Evolutionary conservation across 129 eudicot genomes (phyloP), one percentile per base, ranked within the genome.

Genomic region (Arctium minus): DNA sequence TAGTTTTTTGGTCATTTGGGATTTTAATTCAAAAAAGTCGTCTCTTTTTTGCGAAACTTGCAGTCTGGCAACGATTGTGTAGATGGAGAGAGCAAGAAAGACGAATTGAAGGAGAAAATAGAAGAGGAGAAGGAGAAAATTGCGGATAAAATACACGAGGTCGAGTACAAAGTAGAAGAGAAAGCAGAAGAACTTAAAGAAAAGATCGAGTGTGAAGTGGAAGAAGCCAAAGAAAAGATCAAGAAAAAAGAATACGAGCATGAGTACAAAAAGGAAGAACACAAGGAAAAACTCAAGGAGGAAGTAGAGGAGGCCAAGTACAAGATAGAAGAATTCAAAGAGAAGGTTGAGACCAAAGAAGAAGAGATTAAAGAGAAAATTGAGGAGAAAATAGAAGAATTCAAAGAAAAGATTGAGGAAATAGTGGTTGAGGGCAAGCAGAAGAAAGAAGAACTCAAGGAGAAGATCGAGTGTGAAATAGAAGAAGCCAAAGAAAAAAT

Each of bases 321-420:
- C 65, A 81, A 81, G 75, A 31, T 30, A 38, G 85, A 81, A 75
- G 80, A 81, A 30, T 12, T 80, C 36, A 71, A 80, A 30, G 69
- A 83, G 27, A 38, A 83, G 6, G 72, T 83, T 4, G 82, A 83
- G 65, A 70, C 77, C 39, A 38, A 83, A 36, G 71, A 31, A 5
- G 78, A 70, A 53, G 86, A 53, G 30, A 70, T 77, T 38, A 83
- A 83, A 72, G 81, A 83, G 74, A 75, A 83, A 50, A 2, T 83
- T 70, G 75, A 77, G 44, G 86, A 77, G 44, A 83, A 77, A 30
- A 3, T 70, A 1, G 77, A 76, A 48, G 82, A 83, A 70, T 9
- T 77, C 17, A 83, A 76, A 13, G 86, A 83, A 48, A 70, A 76
- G 10, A 22, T 83, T 5, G 86, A 83, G 3, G 80, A 82, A 64